phyloP scores from a whole-genome alignment of 176 grass and related monocot genomes.

The Pharus latifolius region DNA sequence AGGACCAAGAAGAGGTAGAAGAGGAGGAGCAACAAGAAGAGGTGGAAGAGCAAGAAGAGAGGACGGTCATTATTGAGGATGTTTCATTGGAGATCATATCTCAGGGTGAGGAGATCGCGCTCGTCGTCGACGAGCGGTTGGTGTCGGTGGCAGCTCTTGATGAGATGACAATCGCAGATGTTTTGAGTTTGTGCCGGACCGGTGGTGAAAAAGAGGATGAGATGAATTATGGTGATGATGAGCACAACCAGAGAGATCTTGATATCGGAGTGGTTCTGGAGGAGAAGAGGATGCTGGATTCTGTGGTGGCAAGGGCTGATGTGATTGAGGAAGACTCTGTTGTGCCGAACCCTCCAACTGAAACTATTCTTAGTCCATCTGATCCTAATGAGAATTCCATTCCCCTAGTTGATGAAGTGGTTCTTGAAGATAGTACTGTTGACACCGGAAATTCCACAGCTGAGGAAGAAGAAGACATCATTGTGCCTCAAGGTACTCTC shows the following conservation, averaged over 20 bases:
- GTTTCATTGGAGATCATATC: constrained; percentile 27
- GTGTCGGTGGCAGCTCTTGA: constrained; percentile 41
- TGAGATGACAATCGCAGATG: constrained; percentile 29
- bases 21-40: background rate
- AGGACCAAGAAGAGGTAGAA: background rate
- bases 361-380: background rate
- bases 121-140: constrained; percentile 24
- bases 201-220: background rate
- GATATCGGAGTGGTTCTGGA: constrained; percentile 34
- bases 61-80: constrained; percentile 10
- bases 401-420: background rate
- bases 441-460: background rate
- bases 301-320: background rate
- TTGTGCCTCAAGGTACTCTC: constrained; percentile 21
- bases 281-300: constrained; percentile 45
- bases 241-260: constrained; percentile 14
- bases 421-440: constrained; percentile 9
- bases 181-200: constrained; percentile 7
- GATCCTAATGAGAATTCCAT: background rate
- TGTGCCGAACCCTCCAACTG: background rate
- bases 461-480: constrained; percentile 5
- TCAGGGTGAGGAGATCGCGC: constrained; percentile 14
- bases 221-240: background rate
- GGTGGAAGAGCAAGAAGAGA: background rate
- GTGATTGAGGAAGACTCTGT: constrained; percentile 1